phyloP scores from a whole-genome alignment of 495 filamentous ascomycete genomes.

The Peziza echinospora region DNA sequence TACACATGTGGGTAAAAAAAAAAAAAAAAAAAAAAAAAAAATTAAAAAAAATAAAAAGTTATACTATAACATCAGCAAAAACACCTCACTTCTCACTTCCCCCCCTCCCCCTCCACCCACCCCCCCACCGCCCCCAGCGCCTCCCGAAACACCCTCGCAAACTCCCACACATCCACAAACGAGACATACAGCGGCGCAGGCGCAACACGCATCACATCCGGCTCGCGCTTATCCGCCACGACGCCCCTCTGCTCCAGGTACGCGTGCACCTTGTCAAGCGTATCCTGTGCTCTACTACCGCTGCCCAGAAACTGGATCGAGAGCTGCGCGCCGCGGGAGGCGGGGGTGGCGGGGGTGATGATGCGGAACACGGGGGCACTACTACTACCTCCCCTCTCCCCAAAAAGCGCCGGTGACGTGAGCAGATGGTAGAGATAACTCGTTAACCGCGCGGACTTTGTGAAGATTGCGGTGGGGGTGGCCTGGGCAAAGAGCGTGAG shows the following conservation, averaged over 20 bases:
- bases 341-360: conserved; percentile 56
- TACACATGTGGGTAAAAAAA: too few relatives aligned
- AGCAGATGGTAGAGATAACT: conserved; percentile 58
- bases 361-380: conserved; percentile 37
- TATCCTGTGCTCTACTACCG: too few relatives aligned
- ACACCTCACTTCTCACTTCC: too few relatives aligned
- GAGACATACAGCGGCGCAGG: conserved; percentile 80
- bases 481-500: conserved; percentile 60
- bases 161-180: conserved; percentile 56
- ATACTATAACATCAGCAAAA: too few relatives aligned
- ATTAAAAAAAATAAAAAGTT: too few relatives aligned
- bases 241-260: conserved; percentile 46
- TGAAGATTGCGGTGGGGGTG: conserved; percentile 43
- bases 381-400: neutral
- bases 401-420: conserved; percentile 10
- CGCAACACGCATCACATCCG: conserved; percentile 80
- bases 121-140: neutral
- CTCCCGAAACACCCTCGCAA: conserved; percentile 22
- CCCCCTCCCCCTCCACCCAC: neutral
- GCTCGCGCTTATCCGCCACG: conserved; percentile 72
- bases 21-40: too few relatives aligned
- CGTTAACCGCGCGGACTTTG: conserved; percentile 57
- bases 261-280: conserved; percentile 49
- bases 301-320: conserved; percentile 48
- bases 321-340: conserved; percentile 65